These are phyloP conservation scores for Scedosporium minutisporum DNA, from an alignment of 2,329 filamentous ascomycete species.

Conservation along the genomic window DNA sequence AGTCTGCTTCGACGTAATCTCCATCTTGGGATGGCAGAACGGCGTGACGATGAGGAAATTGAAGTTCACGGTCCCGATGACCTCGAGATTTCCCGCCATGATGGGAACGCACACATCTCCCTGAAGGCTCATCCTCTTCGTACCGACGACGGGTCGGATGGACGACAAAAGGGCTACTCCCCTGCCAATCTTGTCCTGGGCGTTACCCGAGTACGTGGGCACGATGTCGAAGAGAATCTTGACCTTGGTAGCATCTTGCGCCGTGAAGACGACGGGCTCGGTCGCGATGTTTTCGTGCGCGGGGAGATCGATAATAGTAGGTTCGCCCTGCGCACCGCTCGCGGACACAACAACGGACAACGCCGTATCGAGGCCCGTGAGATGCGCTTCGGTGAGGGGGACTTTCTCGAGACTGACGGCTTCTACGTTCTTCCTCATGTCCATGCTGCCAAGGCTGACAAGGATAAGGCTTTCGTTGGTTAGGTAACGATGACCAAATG, in stretches of 20 bases:
- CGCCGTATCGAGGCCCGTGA: constrained; percentile 88
- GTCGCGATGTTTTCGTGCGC: constrained; percentile 91
- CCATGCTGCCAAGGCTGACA: constrained; percentile 90
- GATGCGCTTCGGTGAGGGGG: constrained; percentile 77
- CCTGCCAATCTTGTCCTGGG: constrained; percentile 74
- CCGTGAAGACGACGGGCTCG: constrained; percentile 84
- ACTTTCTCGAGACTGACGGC: constrained; percentile 84
- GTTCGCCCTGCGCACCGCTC: constrained; percentile 73
- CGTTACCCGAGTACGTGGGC: constrained; percentile 84
- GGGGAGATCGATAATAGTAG: constrained; percentile 82
- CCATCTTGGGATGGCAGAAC: constrained; percentile 89
- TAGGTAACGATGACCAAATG: constrained; percentile 91
- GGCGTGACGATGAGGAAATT: constrained; percentile 94
- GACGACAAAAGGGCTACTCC: constrained; percentile 81
- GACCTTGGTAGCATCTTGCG: constrained; percentile 67
- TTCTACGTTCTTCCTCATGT: constrained; percentile 70
- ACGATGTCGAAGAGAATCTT: constrained; percentile 91
- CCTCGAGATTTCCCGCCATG: constrained; percentile 71
- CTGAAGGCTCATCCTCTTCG: constrained; percentile 82
- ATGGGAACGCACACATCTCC: constrained; percentile 90
- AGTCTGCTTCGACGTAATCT: constrained; percentile 78
- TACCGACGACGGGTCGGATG: constrained; percentile 72
- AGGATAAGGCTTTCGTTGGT: constrained; percentile 81
- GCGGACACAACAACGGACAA: constrained; percentile 86
- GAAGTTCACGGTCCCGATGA: constrained; percentile 93